These are phyloP conservation scores for Erythrophleum ivorense DNA, from an alignment of 331 rosid genomes.

Conservation along the genomic window DNA sequence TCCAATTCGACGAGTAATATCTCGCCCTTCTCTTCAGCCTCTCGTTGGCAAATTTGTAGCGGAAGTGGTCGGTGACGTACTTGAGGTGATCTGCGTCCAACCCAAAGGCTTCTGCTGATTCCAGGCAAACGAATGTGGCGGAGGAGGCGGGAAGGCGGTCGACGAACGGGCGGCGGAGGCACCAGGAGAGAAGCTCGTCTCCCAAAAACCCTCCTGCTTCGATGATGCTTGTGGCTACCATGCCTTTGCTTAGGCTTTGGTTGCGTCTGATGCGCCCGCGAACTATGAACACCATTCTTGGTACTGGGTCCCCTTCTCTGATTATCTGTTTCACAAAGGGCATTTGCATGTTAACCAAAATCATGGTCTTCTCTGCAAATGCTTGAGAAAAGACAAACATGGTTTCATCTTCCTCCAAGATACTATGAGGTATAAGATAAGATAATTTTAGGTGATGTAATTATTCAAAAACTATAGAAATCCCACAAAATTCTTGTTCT, in stretches of 20 bases:
- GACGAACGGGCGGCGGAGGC: constrained; percentile 84
- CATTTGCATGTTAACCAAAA: neutral
- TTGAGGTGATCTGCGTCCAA: constrained; percentile 69
- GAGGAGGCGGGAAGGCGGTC: constrained; percentile 92
- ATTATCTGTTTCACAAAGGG: constrained; percentile 64
- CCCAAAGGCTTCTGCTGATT: constrained; percentile 84
- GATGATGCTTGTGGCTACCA: constrained; percentile 78
- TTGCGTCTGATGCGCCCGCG: constrained; percentile 70
- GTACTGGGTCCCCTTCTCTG: constrained; percentile 96
- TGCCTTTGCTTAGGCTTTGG: constrained; percentile 93
- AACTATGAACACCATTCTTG: constrained; percentile 83
- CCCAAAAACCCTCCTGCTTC: constrained; percentile 93
- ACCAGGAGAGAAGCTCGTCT: constrained; percentile 91
- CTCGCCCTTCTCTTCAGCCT: constrained; percentile 89
- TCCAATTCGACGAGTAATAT: constrained; percentile 96
- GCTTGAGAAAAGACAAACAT: neutral
- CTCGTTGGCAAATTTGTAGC: constrained; percentile 92
- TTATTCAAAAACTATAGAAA: too few species aligned
- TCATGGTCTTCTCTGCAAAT: neutral
- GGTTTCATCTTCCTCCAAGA: too few species aligned
- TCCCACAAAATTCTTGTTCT: too few species aligned
- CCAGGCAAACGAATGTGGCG: constrained; percentile 76
- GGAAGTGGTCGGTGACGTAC: constrained; percentile 89
- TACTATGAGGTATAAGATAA: too few species aligned
- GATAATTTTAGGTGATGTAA: too few species aligned